Base-by-base conservation (phyloP, 148 eudicot genomes). In the Rhododendron williamsianum region DNA sequence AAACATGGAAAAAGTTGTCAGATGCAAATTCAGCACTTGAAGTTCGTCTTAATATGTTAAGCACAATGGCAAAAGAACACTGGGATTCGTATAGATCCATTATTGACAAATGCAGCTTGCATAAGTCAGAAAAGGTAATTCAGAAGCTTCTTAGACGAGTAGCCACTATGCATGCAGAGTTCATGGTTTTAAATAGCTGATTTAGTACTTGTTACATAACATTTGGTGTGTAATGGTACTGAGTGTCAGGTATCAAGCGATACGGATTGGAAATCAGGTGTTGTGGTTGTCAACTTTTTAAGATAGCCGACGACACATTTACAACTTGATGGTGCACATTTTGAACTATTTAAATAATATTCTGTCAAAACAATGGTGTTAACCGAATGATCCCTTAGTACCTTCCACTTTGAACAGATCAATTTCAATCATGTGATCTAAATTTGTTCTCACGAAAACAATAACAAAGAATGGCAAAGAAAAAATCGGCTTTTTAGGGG, bases 11-110 rank as follows among this genome's bases (percentile, higher is more conserved):
- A 87, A 92, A 92, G 85, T 92, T 97, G 85, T 92, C 98, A 63
- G 92, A 94, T 83, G 94, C 92, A 80, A 97, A 95, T 87, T 86
- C 91, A 58, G 79, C 88, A 72, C 96, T 97, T 82, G 98, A 97
- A 86, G 73, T 85, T 73, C 89, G 87, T 35, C 90, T 97, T 49
- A 92, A 89, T 46, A 81, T 86, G 87, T 89, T 95, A 83, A 92
- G 92, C 80, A 87, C 86, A 84, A 85, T 95, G 87, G 98, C 98
- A 58, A 89, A 90, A 86, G 92, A 87, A 84, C 89, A 87, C 56
- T 82, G 85, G 82, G 94, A 93, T 87, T 89, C 89, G 21, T 97
- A 97, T 91, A 88, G 78, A 89, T 77, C 87, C 76, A 83, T 88
- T 87, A 92, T 93, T 79, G 84, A 89, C 83, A 85, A 83, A 84